Evolutionary conservation across 2,329 filamentous ascomycete genomes (phyloP).

Genomic region (Cladorrhinum sp.): DNA sequence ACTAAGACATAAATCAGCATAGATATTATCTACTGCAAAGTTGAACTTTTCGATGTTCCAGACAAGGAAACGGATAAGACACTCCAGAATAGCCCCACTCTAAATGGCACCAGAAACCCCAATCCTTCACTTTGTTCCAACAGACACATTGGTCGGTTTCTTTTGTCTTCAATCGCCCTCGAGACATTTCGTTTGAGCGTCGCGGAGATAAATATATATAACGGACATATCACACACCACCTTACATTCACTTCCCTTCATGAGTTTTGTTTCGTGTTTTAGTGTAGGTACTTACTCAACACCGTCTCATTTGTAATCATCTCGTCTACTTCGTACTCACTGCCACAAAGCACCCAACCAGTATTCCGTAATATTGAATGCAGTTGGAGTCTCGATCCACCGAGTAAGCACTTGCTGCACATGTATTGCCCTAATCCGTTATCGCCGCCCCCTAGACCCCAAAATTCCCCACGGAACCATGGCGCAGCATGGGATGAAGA

Average conservation of each 20-base stretch:
- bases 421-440: background rate
- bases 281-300: too few species aligned
- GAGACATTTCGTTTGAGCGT: background rate
- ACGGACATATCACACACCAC: background rate
- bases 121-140: too few species aligned
- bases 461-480: background rate
- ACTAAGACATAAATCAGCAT: background rate
- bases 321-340: background rate
- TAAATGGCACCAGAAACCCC: too few species aligned
- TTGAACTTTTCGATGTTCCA: background rate
- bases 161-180: background rate
- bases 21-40: background rate
- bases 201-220: background rate
- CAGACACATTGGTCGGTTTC: too few species aligned
- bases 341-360: background rate
- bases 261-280: too few species aligned
- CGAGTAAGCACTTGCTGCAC: background rate
- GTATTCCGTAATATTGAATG: background rate
- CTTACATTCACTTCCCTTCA: too few species aligned
- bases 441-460: background rate
- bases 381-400: background rate
- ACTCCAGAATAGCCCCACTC: background rate
- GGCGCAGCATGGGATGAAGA: background rate
- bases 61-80: background rate
- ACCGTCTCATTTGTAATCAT: background rate